Base-by-base conservation (phyloP, 2,329 filamentous ascomycete genomes). In the Teratosphaeria gauchensis region DNA sequence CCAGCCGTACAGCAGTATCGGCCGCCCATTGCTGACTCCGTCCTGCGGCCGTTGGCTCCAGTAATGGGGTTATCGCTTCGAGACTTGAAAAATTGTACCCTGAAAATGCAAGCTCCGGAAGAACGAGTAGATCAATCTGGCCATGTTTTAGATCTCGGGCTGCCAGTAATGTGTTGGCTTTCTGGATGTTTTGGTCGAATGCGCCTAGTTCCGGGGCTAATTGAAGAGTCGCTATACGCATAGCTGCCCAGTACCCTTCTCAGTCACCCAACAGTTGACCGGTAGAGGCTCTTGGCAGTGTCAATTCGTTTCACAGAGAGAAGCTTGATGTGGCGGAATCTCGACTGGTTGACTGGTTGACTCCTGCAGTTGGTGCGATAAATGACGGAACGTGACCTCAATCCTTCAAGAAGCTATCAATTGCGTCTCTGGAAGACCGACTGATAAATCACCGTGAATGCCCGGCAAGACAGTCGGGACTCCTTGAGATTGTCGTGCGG, bases 1-100 rank as follows among this genome's bases (percentile, higher is more conserved):
- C 78, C 66, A 87, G 78, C 64, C 84, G 84, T 24, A 83, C 75
- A 0, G 89, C 89, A 0, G 80, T 82, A 0, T 80, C 83, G 42
- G 83, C 77, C 0, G 88, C 88, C 89, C 89, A 94, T 21, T 86
- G 72, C 0, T 88, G 85, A 6, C 80, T 85, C 56, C 87, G 83
- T 0, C 89, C 89, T 0, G 82, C 77, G 4, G 82, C 80, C 0
- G 82, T 82, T 0, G 78, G 81, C 67, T 94, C 89, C 3, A 92
- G 81, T 64, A 78, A 88, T 0, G 87, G 86, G 1, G 74, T 73
- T 51, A 92, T 90, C 1, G 89, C 80, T 33, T 81, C 75, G 2
- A 89, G 71, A 0, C 85, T 87, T 51, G 82, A 80, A 75, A 92
- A 92, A 70, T 91, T 91, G 76, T 92, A 94, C 32, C 89, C 87